Percentiles rank a stretch among this genome's conserved stretches.
These are phyloP conservation scores for Alternaria sp. DNA, from an alignment of 2,329 filamentous ascomycete species.

Conservation along the genomic window DNA sequence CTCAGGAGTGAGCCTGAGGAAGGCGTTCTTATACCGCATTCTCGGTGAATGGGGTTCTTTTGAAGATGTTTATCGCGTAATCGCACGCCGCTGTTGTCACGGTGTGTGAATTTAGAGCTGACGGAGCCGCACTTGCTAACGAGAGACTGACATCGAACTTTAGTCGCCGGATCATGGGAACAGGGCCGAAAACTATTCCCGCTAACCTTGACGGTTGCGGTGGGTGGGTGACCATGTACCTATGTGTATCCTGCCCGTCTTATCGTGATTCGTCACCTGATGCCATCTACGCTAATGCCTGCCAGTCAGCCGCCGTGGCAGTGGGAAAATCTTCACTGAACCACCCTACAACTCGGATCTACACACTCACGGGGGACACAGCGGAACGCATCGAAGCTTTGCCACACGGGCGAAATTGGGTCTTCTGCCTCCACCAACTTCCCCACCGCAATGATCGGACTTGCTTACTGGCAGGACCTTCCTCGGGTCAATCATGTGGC, in stretches of 20 bases:
- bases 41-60: slow-evolving; percentile 3
- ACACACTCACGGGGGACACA: slow-evolving; percentile 26
- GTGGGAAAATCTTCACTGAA: slow-evolving; percentile 24
- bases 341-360: slow-evolving; percentile 32
- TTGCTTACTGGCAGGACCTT: slow-evolving; percentile 14
- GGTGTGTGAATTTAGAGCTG: slow-evolving; percentile 34
- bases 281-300: slow-evolving; percentile 27
- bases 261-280: slow-evolving; percentile 36
- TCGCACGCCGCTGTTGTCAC: slow-evolving; percentile 11
- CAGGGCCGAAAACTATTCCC: slow-evolving; percentile 20
- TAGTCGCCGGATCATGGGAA: slow-evolving; percentile 20
- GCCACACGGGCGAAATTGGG: slow-evolving; percentile 34
- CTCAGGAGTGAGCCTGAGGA: slow-evolving; percentile 11
- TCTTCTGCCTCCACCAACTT: slow-evolving; percentile 17
- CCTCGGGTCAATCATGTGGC: slow-evolving; percentile 8
- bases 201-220: slow-evolving; percentile 22
- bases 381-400: slow-evolving; percentile 35
- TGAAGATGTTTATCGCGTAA: slow-evolving; percentile 7
- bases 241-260: slow-evolving; percentile 23
- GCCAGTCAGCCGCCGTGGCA: slow-evolving; percentile 35
- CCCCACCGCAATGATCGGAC: slow-evolving; percentile 8
- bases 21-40: slow-evolving; percentile 15
- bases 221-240: slow-evolving; percentile 30
- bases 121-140: slow-evolving; percentile 43
- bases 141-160: slow-evolving; percentile 23